Evolutionary conservation across 148 eudicot species (phyloP), one percentile per base, ranked within the genome.

Genomic region (Vaccinium corymbosum): DNA sequence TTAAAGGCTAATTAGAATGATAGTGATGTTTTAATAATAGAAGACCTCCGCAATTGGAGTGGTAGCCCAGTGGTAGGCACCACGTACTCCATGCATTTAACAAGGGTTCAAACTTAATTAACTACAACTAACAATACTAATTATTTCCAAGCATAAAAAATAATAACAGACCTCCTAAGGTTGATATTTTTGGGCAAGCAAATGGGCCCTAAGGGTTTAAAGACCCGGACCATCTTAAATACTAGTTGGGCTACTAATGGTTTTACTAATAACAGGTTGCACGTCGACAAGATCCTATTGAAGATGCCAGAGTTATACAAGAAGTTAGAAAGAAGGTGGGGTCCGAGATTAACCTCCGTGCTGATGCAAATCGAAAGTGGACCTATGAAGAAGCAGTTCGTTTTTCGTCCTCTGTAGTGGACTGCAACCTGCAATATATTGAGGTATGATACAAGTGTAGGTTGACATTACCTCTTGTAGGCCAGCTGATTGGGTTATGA

Each of bases 301-400:
- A 93, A 84, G 99, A 97, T 90, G 94, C 92, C 59, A 88, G 86
- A 81, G 94, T 94, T 85, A 85, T 97, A 85, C 84, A 86, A 86
- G 98, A 94, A 90, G 90, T 95, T 83, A 93, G 99, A 84, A 89
- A 85, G 85, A 92, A 84, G 87, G 89, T 97, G 78, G 99, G 99
- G 32, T 71, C 87, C 70, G 61, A 87, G 46, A 82, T 95, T 84
- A 87, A 87, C 83, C 89, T 97, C 52, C 98, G 99, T 83, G 99
- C 88, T 72, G 99, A 97, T 93, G 99, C 99, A 42, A 97, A 97
- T 86, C 91, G 93, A 57, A 93, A 88, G 85, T 97, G 98, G 99
- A 90, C 91, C 75, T 94, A 91, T 89, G 90, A 92, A 81, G 85
- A 93, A 86, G 99, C 99, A 78, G 83, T 90, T 80, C 85, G 80